Base-by-base conservation (phyloP, 768 basidiomycete genomes). In the Amanita pallidorosea region DNA sequence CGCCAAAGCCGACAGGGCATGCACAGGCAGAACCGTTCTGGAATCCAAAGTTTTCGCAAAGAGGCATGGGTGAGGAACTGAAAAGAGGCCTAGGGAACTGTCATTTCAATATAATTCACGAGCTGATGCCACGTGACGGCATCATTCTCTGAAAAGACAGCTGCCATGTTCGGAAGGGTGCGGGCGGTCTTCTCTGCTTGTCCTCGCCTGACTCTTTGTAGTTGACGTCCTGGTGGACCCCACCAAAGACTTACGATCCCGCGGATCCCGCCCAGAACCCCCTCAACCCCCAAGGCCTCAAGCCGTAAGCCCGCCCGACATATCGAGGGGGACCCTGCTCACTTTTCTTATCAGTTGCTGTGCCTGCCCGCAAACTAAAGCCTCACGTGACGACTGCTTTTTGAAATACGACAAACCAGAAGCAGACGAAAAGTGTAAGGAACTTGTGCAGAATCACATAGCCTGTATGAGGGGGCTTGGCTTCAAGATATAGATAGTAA, bases 371-470 rank as follows among this genome's bases (percentile, higher is more conserved):
- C 76, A 91, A 58, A 95, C 93, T 2, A 98, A 98, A 65, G 78
- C 84, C 2, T 76, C 75, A n/a, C 78, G 96, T 9, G 96, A 99
- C 65, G 84, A 93, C 56, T 99, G 96, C 67, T 98, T 96, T 73
- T 71, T 98, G 54, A 77, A 80, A 52, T 79, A 75, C 58, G 83
- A 83, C 54, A 61, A 74, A 4, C 66, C 74, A 18, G 77, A 79
- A 52, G 85, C 86, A 5, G 74, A 79, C 51, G 84, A 83, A 52
- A 83, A 85, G 62, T 99, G 96, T 71, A 80, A 73, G 60, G 79
- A 86, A 46, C 68, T 92, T 42, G 77, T 99, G 4, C 75, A 80
- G 60, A 77, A 73, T 53, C 95, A 98, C 58, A 71, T 91, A 46
- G 79, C 83, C 11, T 99, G 96, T 71, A 99, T 99, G 96, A 76